These are phyloP conservation scores for Asclepias syriaca DNA, from an alignment of 257 asterid species.

Conservation along the genomic window DNA sequence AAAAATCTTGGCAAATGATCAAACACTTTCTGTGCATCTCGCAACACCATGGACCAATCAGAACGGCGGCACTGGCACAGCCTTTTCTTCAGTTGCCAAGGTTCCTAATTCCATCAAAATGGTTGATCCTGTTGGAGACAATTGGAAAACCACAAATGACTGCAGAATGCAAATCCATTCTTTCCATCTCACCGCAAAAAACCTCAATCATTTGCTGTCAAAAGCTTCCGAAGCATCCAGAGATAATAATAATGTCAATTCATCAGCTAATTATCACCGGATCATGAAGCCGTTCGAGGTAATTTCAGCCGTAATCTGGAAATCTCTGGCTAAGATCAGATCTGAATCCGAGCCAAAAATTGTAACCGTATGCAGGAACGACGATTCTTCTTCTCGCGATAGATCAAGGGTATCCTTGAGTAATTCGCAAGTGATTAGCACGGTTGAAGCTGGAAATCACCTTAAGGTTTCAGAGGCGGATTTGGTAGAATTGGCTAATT, in stretches of 20 bases:
- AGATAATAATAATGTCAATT: not conserved
- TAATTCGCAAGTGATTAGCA: constrained; percentile 37
- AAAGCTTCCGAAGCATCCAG: constrained; percentile 6
- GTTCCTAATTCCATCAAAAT: constrained; percentile 34
- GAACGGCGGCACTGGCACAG: not conserved
- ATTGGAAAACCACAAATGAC: constrained; percentile 41
- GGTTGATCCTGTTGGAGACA: constrained; percentile 48
- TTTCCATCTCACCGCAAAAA: constrained; percentile 32
- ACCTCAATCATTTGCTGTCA: constrained; percentile 17
- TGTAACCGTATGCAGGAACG: constrained; percentile 34
- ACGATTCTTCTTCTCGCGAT: not conserved
- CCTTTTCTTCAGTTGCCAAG: constrained; percentile 15
- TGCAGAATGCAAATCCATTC: constrained; percentile 40
- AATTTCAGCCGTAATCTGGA: constrained; percentile 58
- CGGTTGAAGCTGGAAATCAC: constrained; percentile 28
- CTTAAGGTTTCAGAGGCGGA: constrained; percentile 18
- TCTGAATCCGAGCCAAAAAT: constrained; percentile 25
- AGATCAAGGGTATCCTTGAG: constrained; percentile 3
- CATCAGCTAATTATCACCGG: not conserved
- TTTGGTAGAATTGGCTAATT: constrained; percentile 26
- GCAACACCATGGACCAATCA: not conserved
- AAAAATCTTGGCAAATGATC: constrained; percentile 27
- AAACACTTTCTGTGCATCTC: constrained; percentile 11
- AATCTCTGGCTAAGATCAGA: constrained; percentile 47
- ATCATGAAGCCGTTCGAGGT: constrained; percentile 37